Evolutionary conservation across 2,329 filamentous ascomycete species (phyloP).

Genomic region (Cytospora paraplurivora): DNA sequence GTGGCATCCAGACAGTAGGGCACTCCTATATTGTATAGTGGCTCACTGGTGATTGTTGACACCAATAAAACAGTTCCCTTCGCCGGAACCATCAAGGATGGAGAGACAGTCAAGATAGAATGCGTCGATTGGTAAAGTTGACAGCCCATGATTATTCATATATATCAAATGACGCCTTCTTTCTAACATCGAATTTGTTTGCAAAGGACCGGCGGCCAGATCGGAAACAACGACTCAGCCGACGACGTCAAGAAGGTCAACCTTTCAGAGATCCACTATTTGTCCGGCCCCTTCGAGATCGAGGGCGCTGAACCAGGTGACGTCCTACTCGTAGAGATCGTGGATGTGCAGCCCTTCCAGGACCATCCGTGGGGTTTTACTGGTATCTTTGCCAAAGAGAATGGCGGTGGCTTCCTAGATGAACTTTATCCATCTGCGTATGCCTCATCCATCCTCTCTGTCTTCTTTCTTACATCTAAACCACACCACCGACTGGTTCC

Average conservation of each 20-base stretch:
- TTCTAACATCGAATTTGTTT: constrained; percentile 10
- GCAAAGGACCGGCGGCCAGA: constrained; percentile 71
- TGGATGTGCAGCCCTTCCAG: constrained; percentile 87
- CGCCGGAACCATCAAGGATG: constrained; percentile 72
- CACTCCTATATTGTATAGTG: not conserved
- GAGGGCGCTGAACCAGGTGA: constrained; percentile 84
- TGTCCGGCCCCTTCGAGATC: constrained; percentile 87
- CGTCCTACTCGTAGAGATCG: constrained; percentile 83
- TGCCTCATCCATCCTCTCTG: constrained; percentile 34
- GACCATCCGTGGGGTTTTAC: constrained; percentile 90
- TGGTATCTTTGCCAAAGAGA: constrained; percentile 75
- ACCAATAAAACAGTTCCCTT: constrained; percentile 63
- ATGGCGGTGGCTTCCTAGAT: constrained; percentile 87
- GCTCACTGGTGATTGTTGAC: not conserved
- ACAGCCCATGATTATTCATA: not conserved
- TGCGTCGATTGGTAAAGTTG: constrained; percentile 73
- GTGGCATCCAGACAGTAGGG: constrained; percentile 86
- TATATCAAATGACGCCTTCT: constrained; percentile 13
- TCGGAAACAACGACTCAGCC: constrained; percentile 85
- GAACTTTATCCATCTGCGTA: constrained; percentile 83
- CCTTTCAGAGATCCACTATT: constrained; percentile 81
- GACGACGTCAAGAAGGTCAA: constrained; percentile 86
- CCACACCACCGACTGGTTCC: not conserved
- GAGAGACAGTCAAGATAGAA: constrained; percentile 91
- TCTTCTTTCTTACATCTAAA: not conserved